Evolutionary conservation across 805 yeast genomes (phyloP).

Genomic region (Suhomyces xylopsoci): DNA sequence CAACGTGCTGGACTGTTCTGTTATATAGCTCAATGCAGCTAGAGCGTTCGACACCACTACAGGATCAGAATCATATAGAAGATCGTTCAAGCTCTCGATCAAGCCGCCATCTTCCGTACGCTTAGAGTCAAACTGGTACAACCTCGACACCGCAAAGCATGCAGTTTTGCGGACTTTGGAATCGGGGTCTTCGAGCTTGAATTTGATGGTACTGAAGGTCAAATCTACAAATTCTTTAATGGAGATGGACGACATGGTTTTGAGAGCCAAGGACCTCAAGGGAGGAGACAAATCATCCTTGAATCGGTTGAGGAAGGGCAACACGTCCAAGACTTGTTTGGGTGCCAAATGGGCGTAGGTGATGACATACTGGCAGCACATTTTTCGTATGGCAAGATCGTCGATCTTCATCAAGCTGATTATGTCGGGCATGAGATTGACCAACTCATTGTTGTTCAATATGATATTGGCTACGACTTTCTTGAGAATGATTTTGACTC

Average conservation of each 20-base stretch:
- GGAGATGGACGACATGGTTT: constrained; percentile 61
- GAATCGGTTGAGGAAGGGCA: constrained; percentile 56
- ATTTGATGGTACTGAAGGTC: constrained; percentile 39
- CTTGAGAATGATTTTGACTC: constrained; percentile 46
- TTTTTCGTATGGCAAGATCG: constrained; percentile 18
- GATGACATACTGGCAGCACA: constrained; percentile 65
- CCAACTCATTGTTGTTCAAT: constrained; percentile 76
- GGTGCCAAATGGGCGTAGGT: constrained; percentile 61
- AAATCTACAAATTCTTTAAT: constrained; percentile 48
- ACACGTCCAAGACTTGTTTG: constrained; percentile 50
- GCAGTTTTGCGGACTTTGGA: constrained; percentile 67
- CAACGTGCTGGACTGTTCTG: constrained; percentile 52
- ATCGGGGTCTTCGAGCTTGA: constrained; percentile 44
- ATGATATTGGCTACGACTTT: constrained; percentile 82
- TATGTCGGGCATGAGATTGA: constrained; percentile 54
- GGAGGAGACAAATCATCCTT: constrained; percentile 45
- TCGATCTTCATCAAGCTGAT: constrained; percentile 12
- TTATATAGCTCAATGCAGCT: constrained; percentile 61
- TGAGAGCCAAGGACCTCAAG: constrained; percentile 58
- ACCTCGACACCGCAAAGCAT: constrained; percentile 62
- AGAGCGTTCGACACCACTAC: constrained; percentile 69
- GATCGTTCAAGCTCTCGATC: constrained; percentile 47
- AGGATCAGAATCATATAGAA: constrained; percentile 55
- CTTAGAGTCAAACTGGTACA: constrained; percentile 54
- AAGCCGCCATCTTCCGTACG: constrained; percentile 43